phyloP scores from a whole-genome alignment of 176 grass and related monocot species.

The Lolium rigidum region DNA sequence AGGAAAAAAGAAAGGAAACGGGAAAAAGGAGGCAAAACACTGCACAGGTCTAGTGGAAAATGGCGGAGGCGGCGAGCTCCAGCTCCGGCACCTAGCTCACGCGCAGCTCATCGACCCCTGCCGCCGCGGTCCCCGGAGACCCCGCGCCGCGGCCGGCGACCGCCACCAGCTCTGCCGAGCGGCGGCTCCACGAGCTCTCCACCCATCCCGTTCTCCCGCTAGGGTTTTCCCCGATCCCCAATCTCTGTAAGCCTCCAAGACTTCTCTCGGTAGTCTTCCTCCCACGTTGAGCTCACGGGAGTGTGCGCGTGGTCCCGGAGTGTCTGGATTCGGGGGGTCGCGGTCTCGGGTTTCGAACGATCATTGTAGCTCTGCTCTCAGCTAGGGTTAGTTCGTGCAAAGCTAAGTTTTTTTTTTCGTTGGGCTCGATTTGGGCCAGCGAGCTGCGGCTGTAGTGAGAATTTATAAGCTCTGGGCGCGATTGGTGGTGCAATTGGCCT shows the following conservation, averaged over 20 bases:
- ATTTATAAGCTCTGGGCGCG: constrained; percentile 3
- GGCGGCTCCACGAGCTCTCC: constrained; percentile 32
- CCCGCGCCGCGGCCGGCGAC: not conserved
- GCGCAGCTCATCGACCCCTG: not conserved
- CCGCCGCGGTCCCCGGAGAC: not conserved
- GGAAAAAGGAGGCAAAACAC: constrained; percentile 2
- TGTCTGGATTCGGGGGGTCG: constrained; percentile 14
- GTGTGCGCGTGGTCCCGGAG: not conserved
- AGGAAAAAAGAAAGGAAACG: not conserved
- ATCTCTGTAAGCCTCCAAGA: constrained; percentile 51
- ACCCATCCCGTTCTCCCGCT: constrained; percentile 22
- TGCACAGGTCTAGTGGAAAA: constrained; percentile 42
- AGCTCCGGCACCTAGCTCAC: constrained; percentile 55
- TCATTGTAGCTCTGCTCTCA: constrained; percentile 21
- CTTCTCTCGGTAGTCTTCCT: not conserved
- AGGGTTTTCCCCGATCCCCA: constrained; percentile 59
- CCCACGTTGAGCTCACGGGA: not conserved
- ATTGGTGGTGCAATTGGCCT: constrained; percentile 1
- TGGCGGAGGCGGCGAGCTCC: constrained; percentile 55
- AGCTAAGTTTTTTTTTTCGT: constrained; percentile 22
- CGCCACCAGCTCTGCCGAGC: not conserved
- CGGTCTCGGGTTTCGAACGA: not conserved
- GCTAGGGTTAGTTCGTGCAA: constrained; percentile 43
- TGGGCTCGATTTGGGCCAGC: not conserved
- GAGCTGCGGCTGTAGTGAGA: not conserved